These are phyloP conservation scores for Ophiostoma angusticollis DNA, from an alignment of 2,329 filamentous ascomycete genomes.

Conservation along the genomic window DNA sequence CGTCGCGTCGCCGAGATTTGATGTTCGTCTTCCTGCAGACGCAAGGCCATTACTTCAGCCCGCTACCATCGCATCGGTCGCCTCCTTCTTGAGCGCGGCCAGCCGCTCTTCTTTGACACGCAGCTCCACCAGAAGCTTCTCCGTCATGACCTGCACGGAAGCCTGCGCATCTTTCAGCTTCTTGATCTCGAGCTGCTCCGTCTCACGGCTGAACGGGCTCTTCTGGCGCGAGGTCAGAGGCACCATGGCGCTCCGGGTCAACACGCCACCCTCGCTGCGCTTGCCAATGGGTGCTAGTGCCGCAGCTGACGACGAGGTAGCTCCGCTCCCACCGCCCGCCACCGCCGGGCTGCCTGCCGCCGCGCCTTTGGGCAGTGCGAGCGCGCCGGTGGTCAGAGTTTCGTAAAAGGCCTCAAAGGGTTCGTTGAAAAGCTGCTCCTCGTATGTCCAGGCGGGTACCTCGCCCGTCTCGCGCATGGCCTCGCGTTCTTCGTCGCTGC, in stretches of 20 bases:
- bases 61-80: conserved; percentile 10
- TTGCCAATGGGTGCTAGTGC: conserved; percentile 21
- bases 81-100: conserved; percentile 44
- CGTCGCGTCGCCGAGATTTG: too few species aligned
- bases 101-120: conserved; percentile 52
- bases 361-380: conserved; percentile 31
- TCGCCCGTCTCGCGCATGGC: conserved; percentile 44
- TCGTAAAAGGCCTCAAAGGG: conserved; percentile 89
- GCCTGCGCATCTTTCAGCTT: conserved; percentile 50
- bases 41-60: too few species aligned
- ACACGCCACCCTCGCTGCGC: conserved; percentile 37
- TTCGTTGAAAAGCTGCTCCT: conserved; percentile 95
- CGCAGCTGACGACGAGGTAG: conserved; percentile 22
- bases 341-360: conserved; percentile 38
- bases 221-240: conserved; percentile 53
- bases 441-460: conserved; percentile 71
- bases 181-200: conserved; percentile 50
- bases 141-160: conserved; percentile 48
- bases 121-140: conserved; percentile 45
- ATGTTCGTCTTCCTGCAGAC: not conserved
- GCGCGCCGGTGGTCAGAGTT: conserved; percentile 62
- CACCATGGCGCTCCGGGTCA: conserved; percentile 61
- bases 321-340: conserved; percentile 15
- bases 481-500: conserved; percentile 61
- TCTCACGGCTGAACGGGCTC: conserved; percentile 61